These are phyloP conservation scores for Pneumocystis sp. DNA, from an alignment of 1,139 yeast genomes.

Conservation along the genomic window DNA sequence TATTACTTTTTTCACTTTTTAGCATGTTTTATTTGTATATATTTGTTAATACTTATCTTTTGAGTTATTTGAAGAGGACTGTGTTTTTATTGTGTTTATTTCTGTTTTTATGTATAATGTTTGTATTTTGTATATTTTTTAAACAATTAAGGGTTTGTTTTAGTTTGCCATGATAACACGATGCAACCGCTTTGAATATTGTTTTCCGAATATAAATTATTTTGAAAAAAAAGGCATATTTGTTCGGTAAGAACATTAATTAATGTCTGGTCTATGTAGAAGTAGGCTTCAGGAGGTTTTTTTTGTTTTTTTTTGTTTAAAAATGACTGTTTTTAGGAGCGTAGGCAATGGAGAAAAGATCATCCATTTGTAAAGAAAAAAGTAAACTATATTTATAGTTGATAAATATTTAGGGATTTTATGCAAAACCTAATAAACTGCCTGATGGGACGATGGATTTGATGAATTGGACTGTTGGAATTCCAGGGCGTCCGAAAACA, in stretches of 20 bases:
- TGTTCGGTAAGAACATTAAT: background rate
- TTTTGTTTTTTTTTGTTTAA: conserved; percentile 18
- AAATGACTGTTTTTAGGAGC: conserved; percentile 5
- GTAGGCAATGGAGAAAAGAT: conserved; percentile 96
- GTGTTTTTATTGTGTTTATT: too few species aligned
- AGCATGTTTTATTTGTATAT: background rate
- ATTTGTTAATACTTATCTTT: background rate
- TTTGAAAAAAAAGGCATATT: background rate
- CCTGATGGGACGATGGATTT: conserved; percentile 72
- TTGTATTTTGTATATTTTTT: too few species aligned
- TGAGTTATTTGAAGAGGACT: background rate
- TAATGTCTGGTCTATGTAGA: conserved; percentile 36
- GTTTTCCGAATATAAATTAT: background rate
- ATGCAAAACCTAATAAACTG: conserved; percentile 69
- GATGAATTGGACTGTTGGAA: conserved; percentile 84
- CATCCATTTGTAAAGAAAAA: conserved; percentile 51
- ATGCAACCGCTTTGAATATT: background rate
- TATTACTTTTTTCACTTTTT: background rate
- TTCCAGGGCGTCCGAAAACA: conserved; percentile 82
- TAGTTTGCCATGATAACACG: too few species aligned
- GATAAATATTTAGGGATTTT: conserved; percentile 42
- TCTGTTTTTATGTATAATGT: too few species aligned
- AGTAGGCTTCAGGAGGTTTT: conserved; percentile 70
- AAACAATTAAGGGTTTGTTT: too few species aligned
- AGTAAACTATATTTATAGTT: background rate